Evolutionary conservation across 2,329 filamentous ascomycete species (phyloP), one percentile per base, ranked within the genome.

Genomic region (Sporothrix curviconia): DNA sequence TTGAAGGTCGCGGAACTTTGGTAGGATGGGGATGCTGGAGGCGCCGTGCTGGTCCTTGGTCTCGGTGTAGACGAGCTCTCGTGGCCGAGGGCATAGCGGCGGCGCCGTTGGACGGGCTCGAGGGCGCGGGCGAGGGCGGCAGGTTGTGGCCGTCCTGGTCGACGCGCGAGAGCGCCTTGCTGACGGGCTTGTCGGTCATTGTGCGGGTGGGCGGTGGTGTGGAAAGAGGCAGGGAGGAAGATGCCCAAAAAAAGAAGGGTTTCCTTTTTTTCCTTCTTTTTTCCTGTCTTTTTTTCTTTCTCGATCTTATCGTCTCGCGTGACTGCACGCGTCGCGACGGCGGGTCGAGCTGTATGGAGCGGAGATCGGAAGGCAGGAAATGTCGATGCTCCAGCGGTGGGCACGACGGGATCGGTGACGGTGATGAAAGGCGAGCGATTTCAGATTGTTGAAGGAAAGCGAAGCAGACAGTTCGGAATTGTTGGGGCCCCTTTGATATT

Each of bases 1-100:
- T 99, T 99, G 79, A 99, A 99, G 37, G 94, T 99, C 50, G 94
- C 95, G 50, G 90, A 95, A n/a, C n/a, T n/a, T 81, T 96, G 94
- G 74, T 99, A 99, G n/a, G 69, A 99, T 97, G 55, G 94, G 94
- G 66, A 95, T 87, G 72, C 92, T 97, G 66, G 90, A 96, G 58
- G 94, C 84, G 69, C 95, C 95, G 78, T 97, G 96, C 76, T 99
- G 94, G 73, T 99, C 94, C 74, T 87, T 94, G 70, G 87, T 85
- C 66, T 99, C 94, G 53, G 92, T 97, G 72, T 92, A 97, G 60
- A 99, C 94, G 62, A 99, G 78, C 75, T 99, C 94, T 4, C n/a
- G 94, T 99, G 58, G 92, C n/a, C 92, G 60, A 99, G 83, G 46
- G 92, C 91, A 74, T 97, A 99, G 65, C 90, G 89, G 44, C 79